Base-by-base conservation (phyloP, 306 rosid genomes). In the Rosa chinensis region DNA sequence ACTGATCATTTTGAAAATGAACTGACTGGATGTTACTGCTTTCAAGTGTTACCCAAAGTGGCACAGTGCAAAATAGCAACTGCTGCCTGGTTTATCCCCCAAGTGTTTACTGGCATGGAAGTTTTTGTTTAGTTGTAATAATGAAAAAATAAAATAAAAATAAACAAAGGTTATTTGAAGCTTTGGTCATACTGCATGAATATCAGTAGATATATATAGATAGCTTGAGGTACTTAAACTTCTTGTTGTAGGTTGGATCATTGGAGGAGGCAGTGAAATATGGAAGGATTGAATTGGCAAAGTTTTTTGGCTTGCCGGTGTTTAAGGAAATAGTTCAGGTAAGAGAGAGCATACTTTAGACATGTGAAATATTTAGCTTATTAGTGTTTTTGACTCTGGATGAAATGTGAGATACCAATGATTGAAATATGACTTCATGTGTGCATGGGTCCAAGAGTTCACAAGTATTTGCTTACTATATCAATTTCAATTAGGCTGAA, bases 301-400 rank as follows among this genome's bases (percentile, higher is more conserved):
- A 85, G 56, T 96, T 89, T 85, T 96, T 86, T 79, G 89, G 80
- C 84, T 66, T 86, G 81, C 88, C 96, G 14, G 84, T 76, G 52
- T 93, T 89, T 82, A 87, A 91, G 83, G 97, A 90, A 47, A 77
- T 96, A 77, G 96, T 93, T 78, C 93, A 87, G 98, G 99, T 96
- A 83, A 74, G 52, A 44, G 5, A 5, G 48, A 63, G 21, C 21
- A 2, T 44, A 16, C 32, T 14, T 13, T 10, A 0, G 1, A 25
- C 18, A 35, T 5, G 49, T 6, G 55, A 28, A 32, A 75, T 44
- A 61, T 61, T 44, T 61, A 42, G 17, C 2, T 74, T 56, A 16
- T 58, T 23, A 5, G 58, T 20, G 12, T 43, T 1, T 73, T 10
- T 59, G 23, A 25, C 45, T 49, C 28, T 18, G 56, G 44, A 59